Percentiles rank a stretch among this genome's conserved stretches.
Conservation (phyloP, 2,329 filamentous ascomycete genomes). For the Penicillium italicum region DNA sequence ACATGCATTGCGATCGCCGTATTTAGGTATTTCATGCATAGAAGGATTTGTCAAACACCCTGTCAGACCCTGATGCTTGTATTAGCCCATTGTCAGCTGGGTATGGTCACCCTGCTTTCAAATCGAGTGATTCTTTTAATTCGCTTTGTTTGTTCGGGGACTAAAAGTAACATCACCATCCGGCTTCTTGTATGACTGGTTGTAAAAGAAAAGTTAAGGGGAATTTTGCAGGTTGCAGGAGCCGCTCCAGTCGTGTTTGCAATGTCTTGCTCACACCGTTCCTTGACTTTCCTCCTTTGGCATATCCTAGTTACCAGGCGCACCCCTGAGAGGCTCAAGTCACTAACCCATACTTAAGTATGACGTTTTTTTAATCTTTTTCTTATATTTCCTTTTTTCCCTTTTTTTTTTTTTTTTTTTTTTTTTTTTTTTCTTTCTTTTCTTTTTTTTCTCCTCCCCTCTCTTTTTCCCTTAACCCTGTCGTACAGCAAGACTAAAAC, state of each 20-base stretch:
- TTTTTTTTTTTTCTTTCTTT: background rate
- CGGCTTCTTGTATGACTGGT: background rate
- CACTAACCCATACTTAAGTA: background rate
- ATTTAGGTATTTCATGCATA: constrained; percentile 27
- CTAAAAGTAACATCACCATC: background rate
- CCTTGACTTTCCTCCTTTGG: constrained; percentile 6
- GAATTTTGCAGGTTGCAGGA: constrained; percentile 3
- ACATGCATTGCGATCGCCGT: constrained; percentile 20
- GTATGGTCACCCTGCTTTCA: background rate
- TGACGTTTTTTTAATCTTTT: constrained; percentile 4
- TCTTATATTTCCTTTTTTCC: background rate
- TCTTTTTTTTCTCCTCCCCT: background rate
- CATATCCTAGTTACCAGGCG: background rate
- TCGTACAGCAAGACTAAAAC: constrained; percentile 15
- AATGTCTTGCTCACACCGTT: constrained; percentile 13
- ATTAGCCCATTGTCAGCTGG: constrained; percentile 1
- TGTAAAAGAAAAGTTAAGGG: background rate
- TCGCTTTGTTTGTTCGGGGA: background rate
- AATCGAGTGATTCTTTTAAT: background rate
- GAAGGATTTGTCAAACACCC: constrained; percentile 18
- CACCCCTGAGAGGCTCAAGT: constrained; percentile 10
- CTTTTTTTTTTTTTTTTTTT: background rate
- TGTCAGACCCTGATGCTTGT: constrained; percentile 7
- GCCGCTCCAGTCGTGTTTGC: background rate
- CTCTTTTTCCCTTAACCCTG: background rate